Base-by-base conservation (phyloP, 1,139 yeast species). In the Kodamaea arcana region DNA sequence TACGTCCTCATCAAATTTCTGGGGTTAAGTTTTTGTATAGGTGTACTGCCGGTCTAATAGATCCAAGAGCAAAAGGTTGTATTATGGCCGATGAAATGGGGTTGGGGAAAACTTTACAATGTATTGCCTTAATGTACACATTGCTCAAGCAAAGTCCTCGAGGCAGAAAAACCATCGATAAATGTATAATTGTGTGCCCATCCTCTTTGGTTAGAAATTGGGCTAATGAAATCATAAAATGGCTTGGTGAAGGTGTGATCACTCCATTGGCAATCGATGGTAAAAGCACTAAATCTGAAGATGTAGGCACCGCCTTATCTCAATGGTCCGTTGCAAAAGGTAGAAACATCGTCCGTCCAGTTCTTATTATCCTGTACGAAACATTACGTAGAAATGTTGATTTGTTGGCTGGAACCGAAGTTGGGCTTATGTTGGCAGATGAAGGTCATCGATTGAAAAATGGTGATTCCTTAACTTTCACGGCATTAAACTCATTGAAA, bases 11-110 rank as follows among this genome's bases (percentile, higher is more conserved):
- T 69, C 99, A 92, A 57, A 80, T 92, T 3, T 95, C 92, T 38
- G 99, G 99, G 44, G 97, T 92, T 23, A 77, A 85, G 56, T 92
- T 92, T 54, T 63, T 92, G 39, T 92, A 88, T 53, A 65, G 92
- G 40, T 90, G 97, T 58, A 87, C 95, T 1, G 75, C 97, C 0
- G 98, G 99, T 0, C 62, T 90, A 29, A 73, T 87, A 18, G 95
- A 88, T 51, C 78, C 88, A 2, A 71, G 80, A 28, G 97, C 97
- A 0, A 80, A 83, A 53, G 99, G 99, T 1, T 92, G 98, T 55
- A 94, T 92, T 36, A 92, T 92, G 98, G 99, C 99, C 0, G 99
- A 92, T 64, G 99, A 88, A 62, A 92, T 92, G 98, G 98, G 98
- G 2, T 69, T 92, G 30, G 98, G 98, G 17, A 92, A 92, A 55